Conservation (phyloP, 2,329 filamentous ascomycete genomes). For the Calonectria honghensis region DNA sequence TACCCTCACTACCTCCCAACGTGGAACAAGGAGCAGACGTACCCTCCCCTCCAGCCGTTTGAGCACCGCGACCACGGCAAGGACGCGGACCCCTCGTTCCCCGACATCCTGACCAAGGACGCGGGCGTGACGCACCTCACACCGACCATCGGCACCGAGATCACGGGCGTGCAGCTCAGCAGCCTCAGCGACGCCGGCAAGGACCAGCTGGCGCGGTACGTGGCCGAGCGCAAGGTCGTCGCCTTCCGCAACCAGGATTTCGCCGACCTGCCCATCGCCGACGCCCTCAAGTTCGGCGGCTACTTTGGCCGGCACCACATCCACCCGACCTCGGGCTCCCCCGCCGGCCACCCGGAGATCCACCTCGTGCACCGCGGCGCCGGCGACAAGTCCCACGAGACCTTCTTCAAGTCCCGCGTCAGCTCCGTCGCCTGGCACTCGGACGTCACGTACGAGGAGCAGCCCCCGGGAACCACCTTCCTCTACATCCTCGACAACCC, state of each 20-base stretch:
- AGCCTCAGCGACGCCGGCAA: conserved; percentile 80
- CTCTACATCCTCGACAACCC: conserved; percentile 91
- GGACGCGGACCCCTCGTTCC: conserved; percentile 81
- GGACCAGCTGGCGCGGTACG: conserved; percentile 84
- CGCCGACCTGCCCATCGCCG: conserved; percentile 79
- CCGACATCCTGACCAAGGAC: conserved; percentile 76
- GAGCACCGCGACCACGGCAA: conserved; percentile 85
- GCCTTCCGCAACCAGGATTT: conserved; percentile 86
- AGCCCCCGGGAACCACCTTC: conserved; percentile 93
- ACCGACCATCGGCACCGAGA: conserved; percentile 83
- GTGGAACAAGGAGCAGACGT: conserved; percentile 79
- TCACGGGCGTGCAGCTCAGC: conserved; percentile 83
- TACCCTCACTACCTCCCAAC: conserved; percentile 85
- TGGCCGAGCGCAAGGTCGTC: conserved; percentile 86
- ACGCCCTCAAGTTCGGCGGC: conserved; percentile 80
- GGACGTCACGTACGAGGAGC: conserved; percentile 90
- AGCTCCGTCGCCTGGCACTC: conserved; percentile 93
- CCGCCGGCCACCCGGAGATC: conserved; percentile 82
- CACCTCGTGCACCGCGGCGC: conserved; percentile 86
- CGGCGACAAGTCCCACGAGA: conserved; percentile 67
- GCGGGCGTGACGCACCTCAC: conserved; percentile 77
- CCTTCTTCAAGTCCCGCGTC: conserved; percentile 80
- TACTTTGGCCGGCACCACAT: conserved; percentile 91
- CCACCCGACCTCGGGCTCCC: conserved; percentile 85
- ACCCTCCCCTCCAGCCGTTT: conserved; percentile 80